Conservation (phyloP, 164 flowering plant species). For the Nelumbo lutea region DNA sequence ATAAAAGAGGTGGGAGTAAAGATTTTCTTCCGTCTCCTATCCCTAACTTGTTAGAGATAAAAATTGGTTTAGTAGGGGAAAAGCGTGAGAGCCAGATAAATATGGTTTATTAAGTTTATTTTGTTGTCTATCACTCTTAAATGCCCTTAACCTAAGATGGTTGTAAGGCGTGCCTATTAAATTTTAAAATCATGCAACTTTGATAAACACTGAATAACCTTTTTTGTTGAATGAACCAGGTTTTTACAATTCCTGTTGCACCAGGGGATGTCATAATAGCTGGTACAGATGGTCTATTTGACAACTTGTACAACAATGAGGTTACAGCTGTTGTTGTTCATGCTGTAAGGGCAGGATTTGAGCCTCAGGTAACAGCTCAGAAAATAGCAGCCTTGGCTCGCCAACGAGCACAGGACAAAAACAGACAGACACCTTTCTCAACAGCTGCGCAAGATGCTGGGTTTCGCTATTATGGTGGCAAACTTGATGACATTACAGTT, state of each 20-base stretch:
- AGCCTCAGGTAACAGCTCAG: constrained; percentile 89
- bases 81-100: too few relatives aligned
- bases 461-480: constrained; percentile 86
- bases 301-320: constrained; percentile 84
- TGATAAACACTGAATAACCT: neutral
- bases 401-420: constrained; percentile 75
- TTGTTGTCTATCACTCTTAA: too few relatives aligned
- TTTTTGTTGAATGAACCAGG: constrained; percentile 30
- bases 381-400: constrained; percentile 94
- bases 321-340: constrained; percentile 85
- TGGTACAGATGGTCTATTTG: constrained; percentile 93
- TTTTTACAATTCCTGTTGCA: constrained; percentile 69
- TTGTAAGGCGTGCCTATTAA: too few relatives aligned
- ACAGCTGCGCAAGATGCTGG: constrained; percentile 97
- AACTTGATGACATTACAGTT: constrained; percentile 89
- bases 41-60: too few relatives aligned
- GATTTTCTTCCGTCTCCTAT: too few relatives aligned
- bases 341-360: constrained; percentile 75
- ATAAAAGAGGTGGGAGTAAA: too few relatives aligned
- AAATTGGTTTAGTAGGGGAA: too few relatives aligned
- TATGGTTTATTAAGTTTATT: too few relatives aligned
- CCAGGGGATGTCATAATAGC: constrained; percentile 84
- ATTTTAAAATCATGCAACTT: too few relatives aligned
- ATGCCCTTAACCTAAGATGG: too few relatives aligned
- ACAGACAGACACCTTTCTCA: constrained; percentile 90